Percentiles rank a stretch among this genome's conserved stretches.
Conservation (phyloP, 371 early-diverging fungal species). For the Smittium mucronatum region DNA sequence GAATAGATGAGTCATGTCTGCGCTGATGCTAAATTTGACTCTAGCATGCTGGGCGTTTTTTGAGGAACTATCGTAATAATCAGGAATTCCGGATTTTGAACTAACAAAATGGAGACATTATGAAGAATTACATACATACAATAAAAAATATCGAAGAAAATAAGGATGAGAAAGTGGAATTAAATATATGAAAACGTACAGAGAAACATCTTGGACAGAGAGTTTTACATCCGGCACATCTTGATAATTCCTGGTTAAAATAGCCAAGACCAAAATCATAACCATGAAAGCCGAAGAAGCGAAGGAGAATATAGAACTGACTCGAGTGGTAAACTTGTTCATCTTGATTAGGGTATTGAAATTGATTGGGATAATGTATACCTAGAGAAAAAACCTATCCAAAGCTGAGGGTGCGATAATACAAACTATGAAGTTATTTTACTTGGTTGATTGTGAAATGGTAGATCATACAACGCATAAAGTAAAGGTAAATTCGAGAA, state of each 20-base stretch:
- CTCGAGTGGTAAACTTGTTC: conserved; percentile 6
- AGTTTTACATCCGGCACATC: conserved; percentile 5
- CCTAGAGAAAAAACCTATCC: too few relatives aligned
- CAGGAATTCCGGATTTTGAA: conserved; percentile 25
- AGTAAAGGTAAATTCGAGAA: too few relatives aligned
- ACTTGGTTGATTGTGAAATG: too few relatives aligned
- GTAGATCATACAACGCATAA: too few relatives aligned
- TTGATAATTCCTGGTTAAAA: conserved; percentile 4
- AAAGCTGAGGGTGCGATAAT: too few relatives aligned
- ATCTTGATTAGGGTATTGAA: not conserved
- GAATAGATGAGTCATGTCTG: conserved; percentile 73
- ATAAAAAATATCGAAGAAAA: not conserved
- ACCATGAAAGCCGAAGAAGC: conserved; percentile 2
- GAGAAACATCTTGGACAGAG: not conserved
- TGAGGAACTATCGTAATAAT: conserved; percentile 46
- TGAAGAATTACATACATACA: too few relatives aligned
- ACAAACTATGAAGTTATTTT: too few relatives aligned
- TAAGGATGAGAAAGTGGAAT: not conserved
- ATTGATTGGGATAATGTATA: too few relatives aligned
- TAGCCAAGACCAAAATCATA: not conserved
- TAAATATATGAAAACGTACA: conserved; percentile 5
- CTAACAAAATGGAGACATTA: too few relatives aligned
- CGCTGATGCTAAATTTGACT: conserved; percentile 57
- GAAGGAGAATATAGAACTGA: not conserved
- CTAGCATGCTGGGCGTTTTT: conserved; percentile 51